Evolutionary conservation across 306 rosid genomes (phyloP), one percentile per base, ranked within the genome.

Genomic region (Lithocarpus polystachyus): DNA sequence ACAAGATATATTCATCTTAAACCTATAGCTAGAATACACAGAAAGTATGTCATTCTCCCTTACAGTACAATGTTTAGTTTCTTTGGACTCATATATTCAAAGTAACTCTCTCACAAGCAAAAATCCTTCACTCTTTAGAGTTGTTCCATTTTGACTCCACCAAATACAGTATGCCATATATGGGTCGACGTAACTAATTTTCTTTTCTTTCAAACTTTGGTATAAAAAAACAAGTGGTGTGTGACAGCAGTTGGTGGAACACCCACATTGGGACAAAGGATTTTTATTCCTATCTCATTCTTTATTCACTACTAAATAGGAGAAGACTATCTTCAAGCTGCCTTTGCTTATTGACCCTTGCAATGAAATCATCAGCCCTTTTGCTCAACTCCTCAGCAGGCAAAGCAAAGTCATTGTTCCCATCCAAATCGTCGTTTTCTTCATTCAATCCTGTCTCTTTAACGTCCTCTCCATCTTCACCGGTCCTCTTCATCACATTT

Each of bases 311-410:
- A 45, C 81, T 80, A 76, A 70, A 74, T 1, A 79, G 74, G 62
- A 88, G 56, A 74, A 84, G 82, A 71, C 65, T 68, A 81, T 89
- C 90, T 85, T 94, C 98, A 85, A 87, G 77, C 72, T 56, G 79
- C 84, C 90, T 88, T 43, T 86, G 90, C 76, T 83, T 84, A 56
- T 86, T 90, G 11, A 90, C 91, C 87, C 94, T 94, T 20, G 97
- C 97, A 82, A 94, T 92, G 75, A 88, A 89, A 79, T 89, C 97
- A 74, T 94, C 98, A 56, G 94, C 97, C 82, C 97, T 94, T 90
- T 74, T 87, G 71, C 40, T 89, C 87, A 94, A 76, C 68, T 87
- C 94, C 82, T 88, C 92, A 52, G 59, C 77, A 43, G 72, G 80
- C 71, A 83, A 61, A 61, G 31, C 33, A 12, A 72, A 9, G 52